A percentile compares a stretch with the other conserved stretches of the same genome.
Evolutionary conservation across 2,329 filamentous ascomycete species (phyloP).

Genomic region (Capronia epimyces): DNA sequence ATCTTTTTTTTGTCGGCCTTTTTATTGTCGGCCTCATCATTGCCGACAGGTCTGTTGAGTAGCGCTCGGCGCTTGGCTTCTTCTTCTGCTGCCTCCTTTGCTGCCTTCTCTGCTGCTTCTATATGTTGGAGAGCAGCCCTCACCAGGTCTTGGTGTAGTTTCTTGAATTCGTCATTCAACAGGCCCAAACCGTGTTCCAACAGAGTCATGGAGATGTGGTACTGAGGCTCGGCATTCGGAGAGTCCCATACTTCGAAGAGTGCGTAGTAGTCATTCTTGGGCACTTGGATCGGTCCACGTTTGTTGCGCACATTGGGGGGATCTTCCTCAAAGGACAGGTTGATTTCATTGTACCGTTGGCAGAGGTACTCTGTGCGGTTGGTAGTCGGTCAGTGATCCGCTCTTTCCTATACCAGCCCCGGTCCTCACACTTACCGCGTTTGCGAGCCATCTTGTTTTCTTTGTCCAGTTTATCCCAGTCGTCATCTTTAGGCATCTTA

Average conservation of each 20-base stretch:
- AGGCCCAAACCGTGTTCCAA: conserved; percentile 9
- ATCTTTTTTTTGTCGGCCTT: no score
- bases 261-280: conserved; percentile 7
- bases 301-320: neutral
- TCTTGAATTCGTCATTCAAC: conserved; percentile 1
- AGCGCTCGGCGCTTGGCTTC: neutral
- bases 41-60: no score
- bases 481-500: conserved; percentile 7
- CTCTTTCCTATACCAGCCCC: neutral
- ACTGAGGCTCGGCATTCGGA: conserved; percentile 3
- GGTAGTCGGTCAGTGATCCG: neutral
- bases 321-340: conserved; percentile 14
- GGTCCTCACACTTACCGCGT: conserved; percentile 3
- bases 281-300: conserved; percentile 1
- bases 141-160: neutral
- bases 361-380: conserved; percentile 7
- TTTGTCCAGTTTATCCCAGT: conserved; percentile 8
- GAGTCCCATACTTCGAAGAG: conserved; percentile 9
- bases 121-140: no score
- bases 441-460: neutral
- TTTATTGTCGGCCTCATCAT: no score
- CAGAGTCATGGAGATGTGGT: conserved; percentile 1
- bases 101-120: no score
- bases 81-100: neutral
- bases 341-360: conserved; percentile 4